Base-by-base conservation (phyloP, 1,139 yeast species). In the Geotrichum armillariae region DNA sequence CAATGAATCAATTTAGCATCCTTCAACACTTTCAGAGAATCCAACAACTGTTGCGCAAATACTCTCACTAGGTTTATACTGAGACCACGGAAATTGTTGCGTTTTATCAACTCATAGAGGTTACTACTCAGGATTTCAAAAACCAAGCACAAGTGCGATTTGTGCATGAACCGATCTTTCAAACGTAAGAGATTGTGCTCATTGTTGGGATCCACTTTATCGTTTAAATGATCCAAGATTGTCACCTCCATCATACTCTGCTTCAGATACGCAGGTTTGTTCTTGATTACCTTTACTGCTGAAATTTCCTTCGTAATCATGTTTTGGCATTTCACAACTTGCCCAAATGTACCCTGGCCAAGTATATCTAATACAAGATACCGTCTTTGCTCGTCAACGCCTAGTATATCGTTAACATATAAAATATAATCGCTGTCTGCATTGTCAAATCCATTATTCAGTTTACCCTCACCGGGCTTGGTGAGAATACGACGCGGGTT, bases 301-400 rank as follows among this genome's bases (percentile, higher is more conserved):
- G 91, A 89, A 22, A 93, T 82, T 54, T 89, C 91, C 64, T 89
- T 94, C 42, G 94, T 90, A 44, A 82, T 74, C 67, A 93, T 74
- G 66, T 93, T 90, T 68, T 93, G 99, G 69, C 98, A 93, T 69
- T 93, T 93, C 31, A 91, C 98, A 49, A 94, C 99, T 68, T 93
- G 99, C 4, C 99, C 99, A 75, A 94, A 93, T 0, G 99, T 91
- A 2, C 99, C 99, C 58, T 91, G 93, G 0, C 99, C 99, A 41
- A 94, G 70, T 21, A 93, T 77, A 67, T 93, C 98, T 56, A 93
- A 71, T 3, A 94, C 97, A 62, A 93, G 76, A 65, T 91, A 91
- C 35, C 88, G 62, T 52, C 93, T 75, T 50, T 90, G 91, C 59
- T 89, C 96, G 63, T 89, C 94, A 1, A 82, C 77, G 2, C 99